Conservation (phyloP, 2,329 filamentous ascomycete genomes). For the Colletotrichum eremochloae region DNA sequence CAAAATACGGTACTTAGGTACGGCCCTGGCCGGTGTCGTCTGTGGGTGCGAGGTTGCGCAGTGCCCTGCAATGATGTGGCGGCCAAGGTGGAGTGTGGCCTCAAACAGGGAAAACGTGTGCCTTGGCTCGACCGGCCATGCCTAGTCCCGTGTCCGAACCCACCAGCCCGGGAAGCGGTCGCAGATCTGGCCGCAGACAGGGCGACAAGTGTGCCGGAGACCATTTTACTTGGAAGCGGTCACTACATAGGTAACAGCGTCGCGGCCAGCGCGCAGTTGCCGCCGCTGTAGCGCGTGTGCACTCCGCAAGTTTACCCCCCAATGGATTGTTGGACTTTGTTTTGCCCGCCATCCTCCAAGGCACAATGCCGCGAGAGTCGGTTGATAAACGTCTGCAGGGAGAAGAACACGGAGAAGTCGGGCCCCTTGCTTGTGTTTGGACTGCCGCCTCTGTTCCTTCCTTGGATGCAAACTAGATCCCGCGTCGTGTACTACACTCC, state of each 20-base stretch:
- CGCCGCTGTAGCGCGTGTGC: neutral
- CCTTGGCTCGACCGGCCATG: constrained; percentile 37
- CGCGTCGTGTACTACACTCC: neutral
- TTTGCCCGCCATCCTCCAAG: neutral
- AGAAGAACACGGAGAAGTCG: neutral
- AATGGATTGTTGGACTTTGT: neutral
- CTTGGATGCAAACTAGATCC: constrained; percentile 10
- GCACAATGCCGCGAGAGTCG: neutral
- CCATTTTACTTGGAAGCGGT: neutral
- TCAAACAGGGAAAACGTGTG: constrained; percentile 42
- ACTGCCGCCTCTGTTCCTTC: neutral
- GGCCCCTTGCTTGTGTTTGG: neutral
- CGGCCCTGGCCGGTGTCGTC: constrained; percentile 39
- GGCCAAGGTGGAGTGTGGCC: constrained; percentile 32
- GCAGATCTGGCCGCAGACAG: constrained; percentile 43
- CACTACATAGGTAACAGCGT: neutral
- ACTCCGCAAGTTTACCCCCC: neutral
- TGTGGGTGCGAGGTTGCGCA: constrained; percentile 27
- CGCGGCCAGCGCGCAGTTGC: neutral
- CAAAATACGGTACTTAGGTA: constrained; percentile 34
- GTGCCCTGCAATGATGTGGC: constrained; percentile 36
- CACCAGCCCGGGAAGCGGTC: constrained; percentile 42
- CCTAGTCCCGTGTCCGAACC: constrained; percentile 40
- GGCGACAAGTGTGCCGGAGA: constrained; percentile 18
- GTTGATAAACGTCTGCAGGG: neutral